These are phyloP conservation scores for Rhexocercosporidium sp. DNA, from an alignment of 2,329 filamentous ascomycete species.

Conservation along the genomic window DNA sequence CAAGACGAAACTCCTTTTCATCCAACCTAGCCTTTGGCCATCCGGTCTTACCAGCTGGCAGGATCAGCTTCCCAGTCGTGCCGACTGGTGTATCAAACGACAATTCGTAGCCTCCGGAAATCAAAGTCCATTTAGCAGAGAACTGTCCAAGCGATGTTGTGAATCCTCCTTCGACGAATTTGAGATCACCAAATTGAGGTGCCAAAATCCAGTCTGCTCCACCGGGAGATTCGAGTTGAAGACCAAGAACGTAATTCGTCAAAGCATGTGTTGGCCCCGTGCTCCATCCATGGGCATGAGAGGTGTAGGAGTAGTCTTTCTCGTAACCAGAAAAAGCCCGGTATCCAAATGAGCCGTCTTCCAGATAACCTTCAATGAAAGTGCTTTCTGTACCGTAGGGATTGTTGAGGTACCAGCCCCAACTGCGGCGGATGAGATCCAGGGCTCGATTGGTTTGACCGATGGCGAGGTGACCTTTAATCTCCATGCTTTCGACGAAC, in stretches of 20 bases:
- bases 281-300: slow-evolving; percentile 57
- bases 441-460: slow-evolving; percentile 56
- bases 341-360: slow-evolving; percentile 62
- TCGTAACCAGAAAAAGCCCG: slow-evolving; percentile 51
- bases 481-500: slow-evolving; percentile 62
- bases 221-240: slow-evolving; percentile 44
- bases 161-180: slow-evolving; percentile 47
- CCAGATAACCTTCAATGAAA: slow-evolving; percentile 62
- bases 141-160: slow-evolving; percentile 47
- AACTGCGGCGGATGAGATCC: slow-evolving; percentile 58
- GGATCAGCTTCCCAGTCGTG: slow-evolving; percentile 24
- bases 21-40: not conserved
- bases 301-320: slow-evolving; percentile 50
- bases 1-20: not conserved
- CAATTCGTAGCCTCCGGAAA: slow-evolving; percentile 15
- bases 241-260: slow-evolving; percentile 50
- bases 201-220: slow-evolving; percentile 46
- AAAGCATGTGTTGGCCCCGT: slow-evolving; percentile 54
- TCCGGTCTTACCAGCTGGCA: slow-evolving; percentile 5
- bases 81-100: slow-evolving; percentile 22
- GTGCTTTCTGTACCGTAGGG: slow-evolving; percentile 63
- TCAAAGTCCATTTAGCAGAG: slow-evolving; percentile 39
- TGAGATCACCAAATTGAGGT: slow-evolving; percentile 48
- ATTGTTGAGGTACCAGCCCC: slow-evolving; percentile 66
- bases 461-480: slow-evolving; percentile 59